phyloP scores from a whole-genome alignment of 495 filamentous ascomycete species.

The Hypoxylon rickii region DNA sequence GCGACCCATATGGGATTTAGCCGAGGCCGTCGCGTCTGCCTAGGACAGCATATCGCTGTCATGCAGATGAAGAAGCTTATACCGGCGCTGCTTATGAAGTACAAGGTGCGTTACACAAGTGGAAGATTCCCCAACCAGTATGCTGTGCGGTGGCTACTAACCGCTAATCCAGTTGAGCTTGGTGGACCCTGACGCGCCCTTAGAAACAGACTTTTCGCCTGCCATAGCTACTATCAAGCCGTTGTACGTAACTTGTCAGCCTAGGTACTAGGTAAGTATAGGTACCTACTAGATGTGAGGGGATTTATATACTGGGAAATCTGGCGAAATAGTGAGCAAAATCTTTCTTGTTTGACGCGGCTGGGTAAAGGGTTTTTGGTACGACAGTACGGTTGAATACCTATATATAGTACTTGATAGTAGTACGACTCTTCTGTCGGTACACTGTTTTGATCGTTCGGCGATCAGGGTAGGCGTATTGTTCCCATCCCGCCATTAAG shows the following conservation, averaged over 20 bases:
- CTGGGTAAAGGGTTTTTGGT: too few species aligned
- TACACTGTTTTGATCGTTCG: too few species aligned
- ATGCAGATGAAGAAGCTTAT: constrained; percentile 69
- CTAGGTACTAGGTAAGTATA: background rate
- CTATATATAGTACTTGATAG: too few species aligned
- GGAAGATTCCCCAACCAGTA: background rate
- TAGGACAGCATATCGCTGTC: constrained; percentile 66
- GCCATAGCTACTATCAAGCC: constrained; percentile 10
- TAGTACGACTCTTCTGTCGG: too few species aligned
- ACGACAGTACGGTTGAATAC: too few species aligned
- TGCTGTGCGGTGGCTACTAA: constrained; percentile 9
- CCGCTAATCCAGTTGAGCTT: constrained; percentile 16
- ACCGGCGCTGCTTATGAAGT: constrained; percentile 56
- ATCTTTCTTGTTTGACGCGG: too few species aligned
- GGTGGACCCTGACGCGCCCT: constrained; percentile 17
- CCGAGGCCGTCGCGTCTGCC: constrained; percentile 62
- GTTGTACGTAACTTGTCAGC: constrained; percentile 16
- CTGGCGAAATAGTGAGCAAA: too few species aligned
- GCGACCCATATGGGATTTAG: constrained; percentile 56
- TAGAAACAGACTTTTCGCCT: constrained; percentile 19
- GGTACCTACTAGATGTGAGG: background rate
- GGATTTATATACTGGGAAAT: too few species aligned
- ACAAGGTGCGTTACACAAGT: constrained; percentile 25
- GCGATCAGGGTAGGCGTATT: too few species aligned
- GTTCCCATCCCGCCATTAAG: too few species aligned